Evolutionary conservation across 1,284 basidiomycete genomes (phyloP).

Genomic region (Puccinia sorghi): DNA sequence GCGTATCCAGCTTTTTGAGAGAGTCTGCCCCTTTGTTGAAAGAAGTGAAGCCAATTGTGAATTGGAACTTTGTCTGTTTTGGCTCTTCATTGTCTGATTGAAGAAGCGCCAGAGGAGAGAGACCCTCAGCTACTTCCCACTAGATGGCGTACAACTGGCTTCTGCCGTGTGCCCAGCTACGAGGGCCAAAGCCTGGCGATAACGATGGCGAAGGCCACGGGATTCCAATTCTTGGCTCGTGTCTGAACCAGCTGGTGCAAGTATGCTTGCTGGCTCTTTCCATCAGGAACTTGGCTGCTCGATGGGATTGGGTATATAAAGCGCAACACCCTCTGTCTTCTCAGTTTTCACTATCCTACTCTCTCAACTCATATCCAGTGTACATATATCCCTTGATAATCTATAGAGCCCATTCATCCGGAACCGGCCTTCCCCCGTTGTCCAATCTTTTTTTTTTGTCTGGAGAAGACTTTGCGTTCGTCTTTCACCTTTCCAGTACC

Average conservation of each 20-base stretch:
- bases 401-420: not conserved
- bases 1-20: no score
- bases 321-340: not conserved
- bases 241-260: not conserved
- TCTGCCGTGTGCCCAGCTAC: not conserved
- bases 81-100: no score
- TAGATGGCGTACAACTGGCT: not conserved
- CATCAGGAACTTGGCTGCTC: not conserved
- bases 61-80: no score
- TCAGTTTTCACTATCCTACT: not conserved
- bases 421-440: constrained; percentile 2
- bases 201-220: not conserved
- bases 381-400: not conserved
- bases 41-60: no score
- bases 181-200: not conserved
- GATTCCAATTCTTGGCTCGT: not conserved
- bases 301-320: not conserved
- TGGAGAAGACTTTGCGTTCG: no score
- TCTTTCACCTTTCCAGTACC: no score
- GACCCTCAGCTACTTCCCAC: not conserved
- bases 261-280: not conserved
- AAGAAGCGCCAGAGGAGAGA: not conserved
- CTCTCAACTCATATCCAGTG: not conserved
- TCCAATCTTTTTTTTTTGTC: not conserved
- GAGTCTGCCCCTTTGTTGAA: no score